Conservation (phyloP, 2,329 filamentous ascomycete genomes). For the Phaeosphaeria sp. region DNA sequence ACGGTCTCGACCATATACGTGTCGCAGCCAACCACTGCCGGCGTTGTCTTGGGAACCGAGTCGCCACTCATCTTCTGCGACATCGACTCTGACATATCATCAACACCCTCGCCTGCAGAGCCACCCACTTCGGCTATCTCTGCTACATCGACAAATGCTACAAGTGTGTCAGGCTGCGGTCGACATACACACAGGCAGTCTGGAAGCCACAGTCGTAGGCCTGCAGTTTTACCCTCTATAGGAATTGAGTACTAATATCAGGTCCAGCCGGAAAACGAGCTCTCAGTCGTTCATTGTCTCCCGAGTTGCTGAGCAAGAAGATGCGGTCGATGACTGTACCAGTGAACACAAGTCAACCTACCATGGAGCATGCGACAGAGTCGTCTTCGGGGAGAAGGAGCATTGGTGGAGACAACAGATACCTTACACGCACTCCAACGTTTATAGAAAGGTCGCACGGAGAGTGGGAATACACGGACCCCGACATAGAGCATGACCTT, state of each 20-base stretch:
- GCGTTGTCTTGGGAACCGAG: neutral
- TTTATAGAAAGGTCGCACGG: slow-evolving; percentile 15
- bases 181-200: neutral
- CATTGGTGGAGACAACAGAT: slow-evolving; percentile 12
- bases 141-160: slow-evolving; percentile 6
- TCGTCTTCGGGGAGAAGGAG: neutral
- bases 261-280: slow-evolving; percentile 18
- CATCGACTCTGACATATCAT: slow-evolving; percentile 19
- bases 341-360: neutral
- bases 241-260: neutral
- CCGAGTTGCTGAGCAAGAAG: slow-evolving; percentile 14
- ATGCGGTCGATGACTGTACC: slow-evolving; percentile 12
- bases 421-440: slow-evolving; percentile 1
- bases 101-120: slow-evolving; percentile 19
- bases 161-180: slow-evolving; percentile 2
- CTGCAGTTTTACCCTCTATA: neutral
- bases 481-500: neutral
- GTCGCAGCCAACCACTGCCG: neutral
- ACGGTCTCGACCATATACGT: neutral
- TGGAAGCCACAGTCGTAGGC: slow-evolving; percentile 9
- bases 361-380: neutral
- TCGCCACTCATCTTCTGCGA: slow-evolving; percentile 28
- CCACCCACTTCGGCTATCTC: slow-evolving; percentile 23
- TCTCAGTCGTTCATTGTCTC: slow-evolving; percentile 4
- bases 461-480: neutral